A percentile compares a stretch with the other conserved stretches of the same genome.
Conservation (phyloP, 306 rosid genomes). For the Dryas alaskensis region DNA sequence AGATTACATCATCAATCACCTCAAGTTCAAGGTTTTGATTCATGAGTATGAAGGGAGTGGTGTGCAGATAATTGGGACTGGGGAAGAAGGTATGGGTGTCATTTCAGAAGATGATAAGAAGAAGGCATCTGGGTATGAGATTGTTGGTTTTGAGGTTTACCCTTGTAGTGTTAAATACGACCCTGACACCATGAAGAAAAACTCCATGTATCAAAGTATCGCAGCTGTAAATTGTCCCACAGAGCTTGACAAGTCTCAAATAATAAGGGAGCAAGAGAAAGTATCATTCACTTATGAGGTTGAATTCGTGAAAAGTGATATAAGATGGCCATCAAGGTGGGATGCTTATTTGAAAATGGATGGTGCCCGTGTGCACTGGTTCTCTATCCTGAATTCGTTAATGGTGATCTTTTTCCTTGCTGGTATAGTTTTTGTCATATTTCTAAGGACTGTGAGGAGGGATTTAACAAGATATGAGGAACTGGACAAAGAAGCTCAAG, state of each 20-base stretch:
- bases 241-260: constrained; percentile 67
- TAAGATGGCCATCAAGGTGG: constrained; percentile 97
- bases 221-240: constrained; percentile 48
- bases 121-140: constrained; percentile 81
- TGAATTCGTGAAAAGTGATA: constrained; percentile 77
- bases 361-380: constrained; percentile 96
- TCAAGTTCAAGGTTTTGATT: constrained; percentile 76
- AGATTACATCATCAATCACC: constrained; percentile 87
- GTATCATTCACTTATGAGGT: constrained; percentile 88
- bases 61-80: constrained; percentile 79
- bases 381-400: constrained; percentile 58
- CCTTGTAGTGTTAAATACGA: constrained; percentile 75
- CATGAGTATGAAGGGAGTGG: constrained; percentile 89
- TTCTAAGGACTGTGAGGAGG: constrained; percentile 89
- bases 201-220: constrained; percentile 40
- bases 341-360: constrained; percentile 97
- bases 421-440: constrained; percentile 90
- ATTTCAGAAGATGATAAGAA: constrained; percentile 67
- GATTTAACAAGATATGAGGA: constrained; percentile 95
- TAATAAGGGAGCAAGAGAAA: constrained; percentile 70
- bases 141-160: constrained; percentile 86
- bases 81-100: constrained; percentile 88
- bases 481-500: constrained; percentile 93
- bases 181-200: constrained; percentile 55
- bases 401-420: constrained; percentile 96